phyloP scores from a whole-genome alignment of 495 filamentous ascomycete species.

The Lepidopterella palustris region DNA sequence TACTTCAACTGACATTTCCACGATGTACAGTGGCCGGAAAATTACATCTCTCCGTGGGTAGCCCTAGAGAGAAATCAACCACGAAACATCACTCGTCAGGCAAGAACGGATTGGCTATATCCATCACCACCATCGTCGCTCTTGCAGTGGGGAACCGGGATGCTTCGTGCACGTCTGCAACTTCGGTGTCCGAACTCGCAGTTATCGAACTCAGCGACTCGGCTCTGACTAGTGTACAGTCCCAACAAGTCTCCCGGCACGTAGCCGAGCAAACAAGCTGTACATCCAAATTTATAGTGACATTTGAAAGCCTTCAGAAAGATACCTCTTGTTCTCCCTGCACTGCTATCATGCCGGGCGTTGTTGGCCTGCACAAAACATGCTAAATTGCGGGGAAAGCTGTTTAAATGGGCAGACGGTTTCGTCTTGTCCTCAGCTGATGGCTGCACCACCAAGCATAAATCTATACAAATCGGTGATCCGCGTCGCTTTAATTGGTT shows the following conservation, averaged over 20 bases:
- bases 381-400: not conserved
- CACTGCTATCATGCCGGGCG: not conserved
- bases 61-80: not conserved
- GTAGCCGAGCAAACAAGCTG: no score
- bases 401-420: not conserved
- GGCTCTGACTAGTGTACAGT: not conserved
- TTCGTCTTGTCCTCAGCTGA: not conserved
- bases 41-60: not conserved
- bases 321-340: not conserved
- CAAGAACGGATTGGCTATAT: not conserved
- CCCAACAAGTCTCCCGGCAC: not conserved
- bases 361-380: not conserved
- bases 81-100: not conserved
- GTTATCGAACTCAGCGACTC: not conserved
- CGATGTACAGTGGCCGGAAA: not conserved
- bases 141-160: conserved; percentile 1
- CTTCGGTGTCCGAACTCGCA: conserved; percentile 1
- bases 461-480: not conserved
- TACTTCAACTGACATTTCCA: not conserved
- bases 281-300: no score
- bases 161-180: not conserved
- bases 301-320: no score
- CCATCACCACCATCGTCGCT: not conserved
- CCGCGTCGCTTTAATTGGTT: not conserved
- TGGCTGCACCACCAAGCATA: not conserved